Evolutionary conservation across 257 asterid genomes (phyloP), one percentile per base, ranked within the genome.

Genomic region (Cynanchum wilfordii): DNA sequence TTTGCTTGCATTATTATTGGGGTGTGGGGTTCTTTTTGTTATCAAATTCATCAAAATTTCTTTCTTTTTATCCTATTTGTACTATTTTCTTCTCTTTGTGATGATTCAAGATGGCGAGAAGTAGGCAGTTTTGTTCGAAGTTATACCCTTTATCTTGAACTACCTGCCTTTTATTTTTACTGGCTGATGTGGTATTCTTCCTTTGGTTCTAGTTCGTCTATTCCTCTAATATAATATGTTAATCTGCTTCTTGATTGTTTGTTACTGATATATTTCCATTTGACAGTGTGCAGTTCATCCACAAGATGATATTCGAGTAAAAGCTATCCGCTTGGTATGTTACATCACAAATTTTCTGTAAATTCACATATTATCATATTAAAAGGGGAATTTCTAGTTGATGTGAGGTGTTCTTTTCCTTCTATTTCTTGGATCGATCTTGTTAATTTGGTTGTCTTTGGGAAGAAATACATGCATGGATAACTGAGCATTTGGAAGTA

Each of bases 201-300:
- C 40, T 56, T 30, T 40, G 15, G 22, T 57, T 22, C 12, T 17
- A n/a, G 17, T 71, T 17, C 62, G 3, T 56, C 33, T 40, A 57
- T 30, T 63, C 13, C 22, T 10, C 20, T 30, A 22, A 55, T 13
- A 38, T 71, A 55, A 47, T 49, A 47, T 40, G 47, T 30, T 5
- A 62, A 45, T 44, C 30, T 7, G 9, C n/a, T 4, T 42, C 70
- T 75, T 59, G 64, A 27, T 68, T 65, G 30, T 63, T 49, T 57
- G 76, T 76, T 73, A 73, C 84, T 78, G 72, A 60, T 71, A 57
- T 70, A 51, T 54, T 79, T 83, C 62, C 80, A 36, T 42, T 56
- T 86, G 75, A 84, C 97, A 95, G 99, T 92, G 99, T 87, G 90
- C 97, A 69, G 80, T 87, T 79, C 95, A 92, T 86, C 77, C 87